Evolutionary conservation across 2,329 filamentous ascomycete genomes (phyloP), one percentile per base, ranked within the genome.

Genomic region (Aureobasidium pullulans): DNA sequence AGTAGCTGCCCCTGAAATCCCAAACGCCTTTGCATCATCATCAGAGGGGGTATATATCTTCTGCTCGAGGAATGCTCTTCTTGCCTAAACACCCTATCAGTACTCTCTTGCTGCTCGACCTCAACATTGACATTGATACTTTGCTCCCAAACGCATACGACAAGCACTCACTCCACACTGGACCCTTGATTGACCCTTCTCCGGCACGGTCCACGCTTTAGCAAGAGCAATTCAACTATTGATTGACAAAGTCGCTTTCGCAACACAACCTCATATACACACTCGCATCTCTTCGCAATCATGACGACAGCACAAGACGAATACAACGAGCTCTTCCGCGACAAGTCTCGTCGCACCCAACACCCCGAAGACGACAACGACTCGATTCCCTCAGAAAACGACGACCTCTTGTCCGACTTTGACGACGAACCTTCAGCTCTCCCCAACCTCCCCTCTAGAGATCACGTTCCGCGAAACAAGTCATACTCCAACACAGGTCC

Each of bases 401-500:
- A 75, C 61, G 72, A 76, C 62, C 69, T 83, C 61, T 75, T 83
- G 62, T 43, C 37, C 28, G 80, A 70, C 53, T 68, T 68, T 43
- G 50, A 54, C 37, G 43, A 57, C 39, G 31, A 57, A 32, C 42
- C 34, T 4, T 48, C 36, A 31, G 47, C 47, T 23, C 47, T 85
- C 72, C 81, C 85, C 56, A 77, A 80, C 61, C 75, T 49, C 1
- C 42, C 42, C n/a, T 39, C 54, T 15, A 28, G 54, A 40, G 54
- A 57, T 10, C 34, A 47, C 6, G 54, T 57, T 2, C 54, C 54
- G 43, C 29, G 54, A 23, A 47, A 57, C 42, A 60, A 56, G 19
- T 44, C 81, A 64, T 79, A 79, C 71, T 76, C 75, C 66, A 85
- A 88, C 65, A 93, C 89, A 2, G 89, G 89, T 48, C 89, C 91